Evolutionary conservation across 2,329 filamentous ascomycete genomes (phyloP), one percentile per base, ranked within the genome.

Genomic region (Pseudogymnoascus sp.): DNA sequence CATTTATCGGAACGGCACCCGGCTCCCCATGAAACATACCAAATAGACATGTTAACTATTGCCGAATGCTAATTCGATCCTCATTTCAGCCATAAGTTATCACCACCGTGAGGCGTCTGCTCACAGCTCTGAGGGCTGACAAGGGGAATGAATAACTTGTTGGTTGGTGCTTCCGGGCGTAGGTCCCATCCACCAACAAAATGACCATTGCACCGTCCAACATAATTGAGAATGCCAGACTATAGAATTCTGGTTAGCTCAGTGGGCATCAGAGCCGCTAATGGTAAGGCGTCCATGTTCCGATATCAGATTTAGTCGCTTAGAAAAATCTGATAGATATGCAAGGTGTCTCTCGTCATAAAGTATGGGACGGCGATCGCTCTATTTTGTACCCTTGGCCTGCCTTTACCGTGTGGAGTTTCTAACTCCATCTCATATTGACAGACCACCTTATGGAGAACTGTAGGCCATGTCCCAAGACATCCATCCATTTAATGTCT

Each of bases 271-370:
- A 15, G 29, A 29, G 47, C 47, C 47, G 47, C 29, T 35, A 54
- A 54, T 54, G 29, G 29, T 10, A 54, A 54, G 15, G 47, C 29
- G 47, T 35, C 47, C 15, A 54, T 54, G 13, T 54, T 15, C 29
- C 31, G 47, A 35, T 35, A 54, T 54, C 47, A 54, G 10, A 54
- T 54, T 54, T 54, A 13, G 47, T 54, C 47, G 29, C 47, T 54
- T 35, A 54, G 47, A 8, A 17, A 54, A 54, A 54, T 54, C 5
- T 54, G 47, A 35, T 54, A 54, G 47, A 54, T 54, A 54, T 54
- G 47, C 47, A 54, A 54, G 47, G 15, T 33, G 29, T 54, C 41
- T 29, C 47, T 54, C 47, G 47, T 54, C 47, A 54, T 54, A 29
- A 54, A 29, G 31, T 54, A 54, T 35, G 47, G 3, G 47, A 21